Conservation (phyloP, 768 basidiomycete genomes). For the Pleurotus eryngii region DNA sequence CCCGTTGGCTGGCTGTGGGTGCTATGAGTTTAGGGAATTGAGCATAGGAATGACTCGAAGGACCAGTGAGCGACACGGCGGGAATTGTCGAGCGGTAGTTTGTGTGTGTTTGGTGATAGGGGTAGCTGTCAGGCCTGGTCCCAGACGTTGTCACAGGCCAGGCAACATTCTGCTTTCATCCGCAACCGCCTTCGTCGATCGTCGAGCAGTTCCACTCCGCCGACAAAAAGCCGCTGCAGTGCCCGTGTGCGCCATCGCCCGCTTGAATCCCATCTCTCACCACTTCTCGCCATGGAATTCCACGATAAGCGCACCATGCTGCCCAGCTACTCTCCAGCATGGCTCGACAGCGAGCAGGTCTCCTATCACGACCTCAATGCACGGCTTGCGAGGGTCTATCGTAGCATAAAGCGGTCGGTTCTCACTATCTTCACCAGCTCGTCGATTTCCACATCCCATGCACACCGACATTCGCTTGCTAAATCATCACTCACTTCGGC, state of each 20-base stretch:
- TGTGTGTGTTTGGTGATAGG: no score
- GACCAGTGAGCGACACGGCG: not conserved
- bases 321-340: conserved; percentile 1
- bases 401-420: conserved; percentile 1
- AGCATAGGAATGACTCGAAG: not conserved
- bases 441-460: not conserved
- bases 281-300: not conserved
- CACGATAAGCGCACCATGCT: conserved; percentile 1
- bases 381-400: conserved; percentile 1
- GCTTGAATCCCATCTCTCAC: not conserved
- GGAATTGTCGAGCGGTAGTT: no score
- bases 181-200: not conserved
- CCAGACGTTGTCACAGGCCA: no score
- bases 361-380: conserved; percentile 4
- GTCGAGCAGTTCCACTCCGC: not conserved
- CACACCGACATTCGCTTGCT: not conserved
- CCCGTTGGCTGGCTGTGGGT: not conserved
- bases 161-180: not conserved
- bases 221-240: no score
- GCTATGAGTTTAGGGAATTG: conserved; percentile 5
- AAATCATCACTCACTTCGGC: conserved; percentile 29
- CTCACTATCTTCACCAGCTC: not conserved
- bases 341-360: not conserved
- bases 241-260: not conserved
- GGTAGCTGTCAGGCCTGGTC: no score